Conservation (phyloP, 1,284 basidiomycete genomes). For the Ustilago hordei region DNA sequence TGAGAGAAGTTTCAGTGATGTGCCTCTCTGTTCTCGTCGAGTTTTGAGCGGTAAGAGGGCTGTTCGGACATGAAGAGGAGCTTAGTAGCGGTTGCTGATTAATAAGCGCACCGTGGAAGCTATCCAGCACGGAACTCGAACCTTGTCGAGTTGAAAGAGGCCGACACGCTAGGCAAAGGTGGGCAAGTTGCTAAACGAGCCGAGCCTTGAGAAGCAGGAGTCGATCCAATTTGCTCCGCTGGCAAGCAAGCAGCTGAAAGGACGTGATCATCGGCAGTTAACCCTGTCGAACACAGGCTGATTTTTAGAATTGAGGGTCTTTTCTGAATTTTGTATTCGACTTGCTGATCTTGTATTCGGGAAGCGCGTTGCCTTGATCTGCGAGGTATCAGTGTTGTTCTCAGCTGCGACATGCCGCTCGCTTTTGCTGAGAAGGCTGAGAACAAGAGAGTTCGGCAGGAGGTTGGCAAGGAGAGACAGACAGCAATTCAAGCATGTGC, state of each 20-base stretch:
- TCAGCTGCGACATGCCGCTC: slow-evolving; percentile 11
- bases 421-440: neutral
- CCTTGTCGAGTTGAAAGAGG: neutral
- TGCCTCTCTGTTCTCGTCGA: neutral
- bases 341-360: neutral
- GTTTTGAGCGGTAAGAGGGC: neutral
- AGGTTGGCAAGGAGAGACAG: neutral
- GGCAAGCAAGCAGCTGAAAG: neutral
- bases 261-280: neutral
- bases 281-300: neutral
- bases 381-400: slow-evolving; percentile 38
- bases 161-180: neutral
- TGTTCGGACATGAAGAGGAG: neutral
- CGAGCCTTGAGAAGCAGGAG: too few relatives aligned
- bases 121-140: neutral
- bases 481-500: neutral
- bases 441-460: neutral
- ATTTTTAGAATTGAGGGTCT: neutral
- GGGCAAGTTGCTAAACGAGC: too few relatives aligned
- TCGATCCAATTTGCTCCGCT: slow-evolving; percentile 2
- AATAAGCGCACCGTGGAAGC: neutral
- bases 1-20: too few relatives aligned
- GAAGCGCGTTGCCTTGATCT: neutral
- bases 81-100: neutral
- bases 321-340: neutral